phyloP scores from a whole-genome alignment of 2,329 filamentous ascomycete genomes.

The Aspergillus viridinutans region DNA sequence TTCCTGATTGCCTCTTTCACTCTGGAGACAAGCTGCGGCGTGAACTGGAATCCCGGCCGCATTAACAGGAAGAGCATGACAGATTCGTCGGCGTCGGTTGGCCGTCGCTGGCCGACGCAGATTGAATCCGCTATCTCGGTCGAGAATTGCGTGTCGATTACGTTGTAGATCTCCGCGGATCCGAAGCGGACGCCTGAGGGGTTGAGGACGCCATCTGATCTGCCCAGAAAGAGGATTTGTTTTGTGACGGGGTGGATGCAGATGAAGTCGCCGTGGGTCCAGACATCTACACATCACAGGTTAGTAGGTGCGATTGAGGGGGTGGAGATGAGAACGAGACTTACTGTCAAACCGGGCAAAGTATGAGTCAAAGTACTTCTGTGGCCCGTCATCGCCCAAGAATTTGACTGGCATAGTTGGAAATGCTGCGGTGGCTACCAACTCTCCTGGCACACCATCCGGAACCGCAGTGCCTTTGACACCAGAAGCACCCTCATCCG shows the following conservation, averaged over 20 bases:
- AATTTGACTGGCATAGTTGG: slow-evolving; percentile 70
- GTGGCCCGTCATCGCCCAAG: slow-evolving; percentile 51
- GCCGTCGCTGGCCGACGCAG: slow-evolving; percentile 72
- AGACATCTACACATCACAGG: slow-evolving; percentile 19
- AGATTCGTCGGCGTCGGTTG: slow-evolving; percentile 53
- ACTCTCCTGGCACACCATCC: slow-evolving; percentile 66
- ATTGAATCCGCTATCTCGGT: slow-evolving; percentile 65
- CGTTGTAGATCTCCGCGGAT: slow-evolving; percentile 73
- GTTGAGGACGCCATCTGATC: slow-evolving; percentile 71
- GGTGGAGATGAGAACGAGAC: not conserved
- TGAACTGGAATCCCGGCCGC: slow-evolving; percentile 56
- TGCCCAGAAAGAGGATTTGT: slow-evolving; percentile 39
- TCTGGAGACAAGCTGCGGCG: slow-evolving; percentile 49
- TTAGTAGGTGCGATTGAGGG: not conserved
- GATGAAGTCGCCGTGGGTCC: slow-evolving; percentile 78
- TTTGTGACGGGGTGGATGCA: slow-evolving; percentile 64
- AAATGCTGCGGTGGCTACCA: slow-evolving; percentile 67
- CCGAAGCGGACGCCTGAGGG: slow-evolving; percentile 78
- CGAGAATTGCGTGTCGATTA: slow-evolving; percentile 58
- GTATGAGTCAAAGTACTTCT: slow-evolving; percentile 52
- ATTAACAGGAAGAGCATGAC: slow-evolving; percentile 59
- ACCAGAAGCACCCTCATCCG: slow-evolving; percentile 44
- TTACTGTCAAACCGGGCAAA: slow-evolving; percentile 56
- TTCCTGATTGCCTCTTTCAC: slow-evolving; percentile 63
- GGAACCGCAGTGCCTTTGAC: slow-evolving; percentile 50